phyloP scores from a whole-genome alignment of 2,329 filamentous ascomycete species.

The Fusarium lyarnte region DNA sequence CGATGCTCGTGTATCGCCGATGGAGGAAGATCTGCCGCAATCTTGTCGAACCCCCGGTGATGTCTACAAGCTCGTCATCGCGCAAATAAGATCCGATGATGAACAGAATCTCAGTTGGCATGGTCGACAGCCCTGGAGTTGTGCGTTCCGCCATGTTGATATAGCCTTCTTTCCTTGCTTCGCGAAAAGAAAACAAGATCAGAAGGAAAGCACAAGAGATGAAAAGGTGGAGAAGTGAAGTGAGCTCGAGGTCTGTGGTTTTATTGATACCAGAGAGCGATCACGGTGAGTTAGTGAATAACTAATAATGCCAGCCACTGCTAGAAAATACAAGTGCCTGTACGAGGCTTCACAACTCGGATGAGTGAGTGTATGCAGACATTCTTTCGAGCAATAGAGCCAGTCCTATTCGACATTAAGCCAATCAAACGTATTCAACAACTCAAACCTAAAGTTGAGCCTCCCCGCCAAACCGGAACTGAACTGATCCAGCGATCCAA shows the following conservation, averaged over 20 bases:
- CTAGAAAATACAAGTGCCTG: rapidly evolving
- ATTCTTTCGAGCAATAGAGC: too few species aligned
- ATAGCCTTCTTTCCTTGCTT: neutral
- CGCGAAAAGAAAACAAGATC: neutral
- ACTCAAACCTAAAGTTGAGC: constrained; percentile 9
- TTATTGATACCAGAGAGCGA: neutral
- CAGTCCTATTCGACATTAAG: neutral
- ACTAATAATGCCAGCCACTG: neutral
- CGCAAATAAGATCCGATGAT: neutral
- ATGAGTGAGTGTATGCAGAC: too few species aligned
- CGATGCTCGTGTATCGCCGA: neutral
- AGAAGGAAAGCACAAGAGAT: rapidly evolving
- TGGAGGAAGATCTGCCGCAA: neutral
- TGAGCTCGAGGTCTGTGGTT: rapidly evolving
- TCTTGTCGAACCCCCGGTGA: neutral
- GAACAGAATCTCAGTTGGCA: neutral
- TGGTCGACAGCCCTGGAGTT: neutral
- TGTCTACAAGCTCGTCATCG: neutral
- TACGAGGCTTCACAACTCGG: rapidly evolving
- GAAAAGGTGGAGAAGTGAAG: rapidly evolving
- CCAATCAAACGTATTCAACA: constrained; percentile 15
- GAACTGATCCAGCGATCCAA: constrained; percentile 1
- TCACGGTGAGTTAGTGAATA: neutral
- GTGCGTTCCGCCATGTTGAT: neutral
- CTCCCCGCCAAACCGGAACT: neutral